phyloP scores from a whole-genome alignment of 257 asterid species.

The Rehmannia glutinosa region DNA sequence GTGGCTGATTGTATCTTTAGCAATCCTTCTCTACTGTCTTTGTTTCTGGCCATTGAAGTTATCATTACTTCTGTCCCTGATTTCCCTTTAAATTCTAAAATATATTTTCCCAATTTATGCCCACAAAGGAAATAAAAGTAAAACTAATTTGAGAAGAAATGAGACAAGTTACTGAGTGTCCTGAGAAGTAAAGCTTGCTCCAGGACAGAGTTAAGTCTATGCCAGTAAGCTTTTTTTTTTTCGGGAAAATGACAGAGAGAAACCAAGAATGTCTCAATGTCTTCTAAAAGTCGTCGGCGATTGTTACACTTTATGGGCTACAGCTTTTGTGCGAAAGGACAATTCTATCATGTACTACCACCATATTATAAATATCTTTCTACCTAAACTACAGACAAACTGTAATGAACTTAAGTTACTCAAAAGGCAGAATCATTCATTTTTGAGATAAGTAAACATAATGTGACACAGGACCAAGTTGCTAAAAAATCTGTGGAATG shows the following conservation, averaged over 20 bases:
- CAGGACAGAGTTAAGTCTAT: not conserved
- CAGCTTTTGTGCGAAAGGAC: not conserved
- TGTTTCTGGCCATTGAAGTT: too few species aligned
- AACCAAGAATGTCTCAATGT: not conserved
- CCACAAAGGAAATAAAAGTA: too few species aligned
- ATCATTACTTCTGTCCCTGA: too few species aligned
- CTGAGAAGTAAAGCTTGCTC: not conserved
- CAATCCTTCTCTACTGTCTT: too few species aligned
- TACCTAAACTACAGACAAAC: not conserved
- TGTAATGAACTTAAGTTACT: not conserved
- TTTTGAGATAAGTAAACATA: not conserved
- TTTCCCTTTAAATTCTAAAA: too few species aligned
- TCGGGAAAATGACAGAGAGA: not conserved
- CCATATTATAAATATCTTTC: not conserved
- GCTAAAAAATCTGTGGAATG: not conserved
- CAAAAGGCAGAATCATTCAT: not conserved
- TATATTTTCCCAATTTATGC: too few species aligned
- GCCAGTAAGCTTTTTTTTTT: not conserved
- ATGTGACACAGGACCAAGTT: not conserved
- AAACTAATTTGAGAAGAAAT: not conserved
- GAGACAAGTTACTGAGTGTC: not conserved
- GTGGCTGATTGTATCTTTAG: not conserved
- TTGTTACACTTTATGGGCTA: too few species aligned
- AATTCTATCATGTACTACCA: not conserved
- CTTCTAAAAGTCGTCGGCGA: too few species aligned